Evolutionary conservation across 2,329 filamentous ascomycete genomes (phyloP), one percentile per base, ranked within the genome.

Genomic region (Pyrenochaeta sp.): DNA sequence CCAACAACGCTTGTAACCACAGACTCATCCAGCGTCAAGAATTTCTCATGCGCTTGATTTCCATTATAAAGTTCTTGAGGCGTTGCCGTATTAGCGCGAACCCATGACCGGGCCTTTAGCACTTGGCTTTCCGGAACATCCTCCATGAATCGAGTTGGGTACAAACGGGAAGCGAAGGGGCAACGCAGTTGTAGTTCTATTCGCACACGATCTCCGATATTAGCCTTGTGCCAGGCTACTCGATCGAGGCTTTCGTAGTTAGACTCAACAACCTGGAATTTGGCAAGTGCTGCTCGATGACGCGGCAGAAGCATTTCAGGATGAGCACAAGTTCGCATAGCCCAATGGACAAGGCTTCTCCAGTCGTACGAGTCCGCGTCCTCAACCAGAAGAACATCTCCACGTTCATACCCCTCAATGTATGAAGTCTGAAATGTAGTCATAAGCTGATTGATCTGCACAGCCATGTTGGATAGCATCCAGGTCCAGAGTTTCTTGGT

Each of bases 281-380:
- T 34, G 9, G 44, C 39, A 4, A 69, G 44, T 7, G 48, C 55
- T 37, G 61, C 54, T 18, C 40, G 50, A 13, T 45, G 44, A 2
- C 53, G 11, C 3, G 64, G 64, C 6, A 68, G 50, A n/a, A 53
- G 52, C n/a, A 55, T 28, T 14, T 65, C 58, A 10, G 59, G 54
- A 29, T 61, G 63, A 7, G 57, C 36, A 41, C 56, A 69, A 17
- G 68, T 80, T 15, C 77, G 74, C 51, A 83, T 73, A 1, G 85
- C 80, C 89, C 89, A 93, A 23, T 79, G 75, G 32, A 91, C 79
- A 5, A 92, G 68, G 4, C 66, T 69, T 7, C 75, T 71, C 87
- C 89, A 91, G 60, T 92, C 85, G 46, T 89, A 90, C 2, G 79
- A 77, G 26, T 80, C 67, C 0, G 84, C 76, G 31, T 87, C 72